Base-by-base conservation (phyloP, 768 basidiomycete species). In the Hypsizygus marmoreus region DNA sequence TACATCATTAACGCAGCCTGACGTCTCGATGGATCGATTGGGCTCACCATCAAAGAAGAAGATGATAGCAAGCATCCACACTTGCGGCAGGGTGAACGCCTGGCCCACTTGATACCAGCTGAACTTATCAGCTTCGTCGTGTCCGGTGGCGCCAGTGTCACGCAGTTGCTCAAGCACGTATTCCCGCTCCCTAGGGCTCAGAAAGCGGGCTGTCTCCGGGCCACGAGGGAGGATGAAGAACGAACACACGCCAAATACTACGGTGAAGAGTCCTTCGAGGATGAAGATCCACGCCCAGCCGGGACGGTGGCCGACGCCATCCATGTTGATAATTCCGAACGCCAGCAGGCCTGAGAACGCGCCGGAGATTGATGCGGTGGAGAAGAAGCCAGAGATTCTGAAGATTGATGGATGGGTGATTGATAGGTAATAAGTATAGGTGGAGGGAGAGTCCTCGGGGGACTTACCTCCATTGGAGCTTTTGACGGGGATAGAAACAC, bases 241-340 rank as follows among this genome's bases (percentile, higher is more conserved):
- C 0, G 69, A 59, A 4, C 60, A 26, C 5, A 72, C 16, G 1
- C 79, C 81, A 48, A 77, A 71, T 2, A 73, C 41, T 30, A 70
- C 57, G 0, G 77, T 75, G 55, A 81, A 72, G 1, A 70, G 54
- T 3, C 81, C 81, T 51, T 59, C 74, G 16, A 79, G 31, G 29
- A 80, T 77, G 51, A 81, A 80, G 51, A 81, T 73, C 82, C 79
- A 84, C 25, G 75, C 68, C 82, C 82, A 85, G 1, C 78, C 81
- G 1, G 72, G 67, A 37, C 62, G 68, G 12, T 74, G 71, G 2
- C 67, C 60, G 13, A 57, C 58, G 16, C 75, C 75, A 25, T 78
- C 51, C 66, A 86, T 76, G 12, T 75, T 58, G 7, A 70, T 62
- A 37, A 86, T 79, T 1, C 66, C 80, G 26, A 73, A 63, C 1